These are phyloP conservation scores for Geranium incanum DNA, from an alignment of 441 rosid species.

Conservation along the genomic window DNA sequence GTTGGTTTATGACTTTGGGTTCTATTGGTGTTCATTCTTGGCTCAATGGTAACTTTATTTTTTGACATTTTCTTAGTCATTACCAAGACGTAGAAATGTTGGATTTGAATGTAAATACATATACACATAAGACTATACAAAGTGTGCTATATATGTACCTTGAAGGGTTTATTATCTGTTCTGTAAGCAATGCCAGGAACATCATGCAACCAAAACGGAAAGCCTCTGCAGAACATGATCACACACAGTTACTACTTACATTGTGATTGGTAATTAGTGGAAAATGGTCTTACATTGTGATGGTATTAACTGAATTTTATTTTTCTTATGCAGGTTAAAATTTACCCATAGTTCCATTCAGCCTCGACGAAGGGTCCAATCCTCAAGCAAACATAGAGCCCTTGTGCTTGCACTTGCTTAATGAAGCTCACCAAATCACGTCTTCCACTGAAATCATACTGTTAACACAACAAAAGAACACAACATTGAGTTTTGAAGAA, in stretches of 20 bases:
- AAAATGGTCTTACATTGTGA: too few relatives aligned
- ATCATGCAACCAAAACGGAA: constrained; percentile 89
- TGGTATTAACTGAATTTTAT: background rate
- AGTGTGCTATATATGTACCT: constrained; percentile 30
- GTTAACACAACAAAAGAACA: background rate
- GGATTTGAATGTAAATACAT: background rate
- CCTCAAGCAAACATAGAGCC: constrained; percentile 65
- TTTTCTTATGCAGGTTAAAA: background rate
- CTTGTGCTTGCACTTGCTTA: constrained; percentile 70
- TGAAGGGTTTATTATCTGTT: constrained; percentile 70
- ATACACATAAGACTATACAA: background rate
- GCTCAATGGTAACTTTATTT: too few relatives aligned
- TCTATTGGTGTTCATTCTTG: too few relatives aligned
- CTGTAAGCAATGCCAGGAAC: constrained; percentile 71
- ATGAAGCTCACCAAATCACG: constrained; percentile 63
- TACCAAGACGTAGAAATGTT: too few relatives aligned
- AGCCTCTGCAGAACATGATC: constrained; percentile 42
- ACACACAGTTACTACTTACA: too few relatives aligned
- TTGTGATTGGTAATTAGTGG: too few relatives aligned
- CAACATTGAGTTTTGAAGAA: background rate
- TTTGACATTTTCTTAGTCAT: too few relatives aligned
- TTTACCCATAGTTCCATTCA: constrained; percentile 90
- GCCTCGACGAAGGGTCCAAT: constrained; percentile 83
- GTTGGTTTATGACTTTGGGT: too few relatives aligned
- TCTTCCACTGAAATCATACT: constrained; percentile 86